A percentile compares a stretch with the other conserved stretches of the same genome.
phyloP scores from a whole-genome alignment of 352 stramenopile species.

The Phytophthora citrophthora region DNA sequence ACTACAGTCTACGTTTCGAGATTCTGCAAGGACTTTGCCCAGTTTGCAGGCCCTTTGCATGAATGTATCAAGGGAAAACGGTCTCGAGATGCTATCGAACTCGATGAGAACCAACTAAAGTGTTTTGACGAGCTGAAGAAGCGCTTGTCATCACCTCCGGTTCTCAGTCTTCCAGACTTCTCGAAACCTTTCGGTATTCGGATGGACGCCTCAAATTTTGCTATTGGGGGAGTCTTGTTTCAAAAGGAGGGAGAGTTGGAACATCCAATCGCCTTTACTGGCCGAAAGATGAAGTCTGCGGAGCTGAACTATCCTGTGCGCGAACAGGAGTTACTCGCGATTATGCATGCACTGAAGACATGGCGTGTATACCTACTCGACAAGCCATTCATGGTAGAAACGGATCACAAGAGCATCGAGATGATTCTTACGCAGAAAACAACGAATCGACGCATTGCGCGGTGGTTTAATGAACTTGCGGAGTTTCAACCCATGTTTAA shows the following conservation, averaged over 20 bases:
- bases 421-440: constrained; percentile 26
- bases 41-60: too few relatives aligned
- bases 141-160: too few relatives aligned
- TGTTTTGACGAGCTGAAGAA: too few relatives aligned
- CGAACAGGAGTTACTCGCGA: background rate
- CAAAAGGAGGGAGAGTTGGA: constrained; percentile 12
- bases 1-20: too few relatives aligned
- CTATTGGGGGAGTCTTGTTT: background rate
- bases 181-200: too few relatives aligned
- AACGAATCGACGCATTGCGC: constrained; percentile 11
- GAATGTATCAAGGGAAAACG: too few relatives aligned
- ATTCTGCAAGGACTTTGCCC: too few relatives aligned
- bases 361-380: constrained; percentile 19
- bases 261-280: constrained; percentile 3
- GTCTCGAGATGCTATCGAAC: too few relatives aligned
- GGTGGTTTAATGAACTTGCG: constrained; percentile 26
- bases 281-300: constrained; percentile 4
- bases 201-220: constrained; percentile 4
- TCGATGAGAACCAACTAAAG: too few relatives aligned
- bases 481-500: constrained; percentile 17
- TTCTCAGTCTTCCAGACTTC: too few relatives aligned
- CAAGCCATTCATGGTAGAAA: constrained; percentile 13
- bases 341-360: background rate
- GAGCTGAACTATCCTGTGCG: background rate
- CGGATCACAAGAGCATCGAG: constrained; percentile 28